Evolutionary conservation across 441 rosid species (phyloP).

Genomic region (Sinapis alba): DNA sequence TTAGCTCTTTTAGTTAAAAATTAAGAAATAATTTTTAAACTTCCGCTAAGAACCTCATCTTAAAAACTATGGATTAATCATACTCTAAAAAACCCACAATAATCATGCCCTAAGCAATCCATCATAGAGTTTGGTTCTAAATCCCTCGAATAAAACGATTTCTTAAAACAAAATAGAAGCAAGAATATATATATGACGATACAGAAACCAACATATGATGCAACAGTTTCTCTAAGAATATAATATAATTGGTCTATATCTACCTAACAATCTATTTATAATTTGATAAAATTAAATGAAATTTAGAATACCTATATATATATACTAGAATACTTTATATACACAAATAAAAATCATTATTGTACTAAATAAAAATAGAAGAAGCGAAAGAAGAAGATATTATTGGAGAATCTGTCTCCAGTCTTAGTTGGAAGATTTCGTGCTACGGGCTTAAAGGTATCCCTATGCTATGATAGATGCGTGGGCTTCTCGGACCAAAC

Average conservation of each 20-base stretch:
- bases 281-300: background rate
- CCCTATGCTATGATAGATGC: slow-evolving; percentile 39
- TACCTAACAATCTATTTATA: background rate
- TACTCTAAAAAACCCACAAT: too few relatives aligned
- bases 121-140: background rate
- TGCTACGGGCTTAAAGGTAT: slow-evolving; percentile 26
- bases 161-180: too few relatives aligned
- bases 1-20: too few relatives aligned
- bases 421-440: slow-evolving; percentile 33
- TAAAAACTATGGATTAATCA: too few relatives aligned
- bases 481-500: slow-evolving; percentile 40
- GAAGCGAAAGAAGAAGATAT: background rate
- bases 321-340: background rate
- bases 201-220: too few relatives aligned
- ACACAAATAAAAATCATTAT: background rate
- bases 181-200: too few relatives aligned
- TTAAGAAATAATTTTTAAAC: too few relatives aligned
- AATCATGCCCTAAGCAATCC: too few relatives aligned
- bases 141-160: too few relatives aligned
- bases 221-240: too few relatives aligned
- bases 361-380: background rate
- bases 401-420: slow-evolving; percentile 31
- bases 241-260: too few relatives aligned
- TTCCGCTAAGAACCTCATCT: too few relatives aligned
- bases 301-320: background rate